Evolutionary conservation across 495 filamentous ascomycete species (phyloP), one percentile per base, ranked within the genome.

Genomic region (Daldinia concentrica): DNA sequence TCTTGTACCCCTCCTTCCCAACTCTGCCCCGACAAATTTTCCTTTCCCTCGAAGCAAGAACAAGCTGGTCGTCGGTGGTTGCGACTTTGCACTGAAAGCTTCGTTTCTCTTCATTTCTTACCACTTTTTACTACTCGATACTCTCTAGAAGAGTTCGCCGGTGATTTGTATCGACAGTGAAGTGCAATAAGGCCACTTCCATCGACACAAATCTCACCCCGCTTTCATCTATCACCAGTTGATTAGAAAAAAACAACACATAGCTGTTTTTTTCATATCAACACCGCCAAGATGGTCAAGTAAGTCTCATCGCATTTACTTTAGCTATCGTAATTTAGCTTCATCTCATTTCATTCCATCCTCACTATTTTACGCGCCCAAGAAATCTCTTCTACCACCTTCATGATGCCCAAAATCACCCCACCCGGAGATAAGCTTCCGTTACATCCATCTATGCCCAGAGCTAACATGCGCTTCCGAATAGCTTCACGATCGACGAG

Each of bases 201-300:
- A 58, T 48, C 64, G 17, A 68, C 30, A 65, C 66, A 72, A 58
- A 56, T 67, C 54, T 30, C 34, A 62, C 73, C 73, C 54, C 54
- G 54, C 54, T 37, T 57, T 57, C 30, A 32, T 29, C 24, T 54
- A 68, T 62, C 54, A 57, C 29, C 74, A 58, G 76, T 73, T 71
- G 68, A 66, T 64, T 78, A 68, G 71, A 41, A 45, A 37, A 82
- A 68, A 34, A 8, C 32, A 64, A 64, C 63, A 62, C 45, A 52
- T 64, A 77, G 73, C 34, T 61, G 66, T 56, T 64, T 62, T 76
- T 86, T 78, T 79, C 73, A 74, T 76, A 79, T 85, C 83, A 92
- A 88, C 81, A 90, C 93, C 91, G 93, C 83, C 90, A 97, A 93
- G 80, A 99, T 99, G 95, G 95, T 99, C 79, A 97, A 99, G 95